A percentile compares a stretch with the other conserved stretches of the same genome.
Conservation (phyloP, 2,329 filamentous ascomycete genomes). For the Hirsutella minnesotensis region DNA sequence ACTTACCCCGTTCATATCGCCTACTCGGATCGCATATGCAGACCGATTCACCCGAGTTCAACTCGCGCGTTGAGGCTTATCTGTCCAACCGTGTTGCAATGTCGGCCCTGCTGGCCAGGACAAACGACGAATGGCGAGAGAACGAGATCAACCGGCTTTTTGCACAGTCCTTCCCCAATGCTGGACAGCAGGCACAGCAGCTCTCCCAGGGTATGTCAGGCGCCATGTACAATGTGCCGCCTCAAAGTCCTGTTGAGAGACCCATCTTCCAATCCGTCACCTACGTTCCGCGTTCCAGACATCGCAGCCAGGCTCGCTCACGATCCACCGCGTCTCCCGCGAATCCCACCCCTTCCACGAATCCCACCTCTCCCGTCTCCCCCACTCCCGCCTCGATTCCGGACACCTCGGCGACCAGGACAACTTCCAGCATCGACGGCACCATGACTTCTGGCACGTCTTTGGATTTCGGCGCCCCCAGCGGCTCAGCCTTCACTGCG, state of each 20-base stretch:
- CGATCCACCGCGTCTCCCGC: neutral
- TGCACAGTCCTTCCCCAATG: conserved; percentile 31
- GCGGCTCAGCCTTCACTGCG: conserved; percentile 26
- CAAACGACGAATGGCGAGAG: conserved; percentile 26
- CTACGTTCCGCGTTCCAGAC: neutral
- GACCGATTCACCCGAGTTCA: conserved; percentile 48
- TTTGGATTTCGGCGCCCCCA: conserved; percentile 8
- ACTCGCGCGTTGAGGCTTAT: conserved; percentile 43
- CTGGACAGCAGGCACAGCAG: conserved; percentile 13
- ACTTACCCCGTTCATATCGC: conserved; percentile 55
- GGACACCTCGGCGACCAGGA: neutral
- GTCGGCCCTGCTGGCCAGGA: conserved; percentile 24
- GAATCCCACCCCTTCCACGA: neutral
- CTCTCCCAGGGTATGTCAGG: neutral
- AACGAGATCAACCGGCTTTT: conserved; percentile 36
- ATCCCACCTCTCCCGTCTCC: neutral
- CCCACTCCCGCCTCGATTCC: neutral
- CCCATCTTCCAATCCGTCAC: neutral
- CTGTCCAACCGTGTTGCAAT: conserved; percentile 30
- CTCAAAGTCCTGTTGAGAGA: neutral
- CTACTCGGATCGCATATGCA: conserved; percentile 51
- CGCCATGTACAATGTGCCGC: neutral
- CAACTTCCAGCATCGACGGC: neutral
- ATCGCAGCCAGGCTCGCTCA: neutral
- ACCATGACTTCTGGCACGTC: conserved; percentile 1